Base-by-base conservation (phyloP, 2,329 filamentous ascomycete species). In the Aspergillaceae sp. region DNA sequence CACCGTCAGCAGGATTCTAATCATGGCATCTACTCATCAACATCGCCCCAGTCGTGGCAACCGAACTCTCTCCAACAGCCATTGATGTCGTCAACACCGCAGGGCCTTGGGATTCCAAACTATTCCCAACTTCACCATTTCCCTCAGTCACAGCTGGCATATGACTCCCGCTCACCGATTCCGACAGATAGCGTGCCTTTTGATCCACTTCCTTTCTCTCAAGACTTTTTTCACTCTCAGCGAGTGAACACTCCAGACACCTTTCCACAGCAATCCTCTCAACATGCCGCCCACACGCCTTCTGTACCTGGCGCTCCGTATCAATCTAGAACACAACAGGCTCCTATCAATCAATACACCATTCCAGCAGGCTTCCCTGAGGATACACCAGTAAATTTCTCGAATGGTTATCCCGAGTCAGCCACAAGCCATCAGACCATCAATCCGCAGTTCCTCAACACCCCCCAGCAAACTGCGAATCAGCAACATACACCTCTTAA, bases 391-490 rank as follows among this genome's bases (percentile, higher is more conserved):
- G 60, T 66, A 27, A 56, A 61, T 43, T 61, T 66, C 35, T 48
- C 57, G 4, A 58, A 58, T 42, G 58, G 62, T 28, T 70, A 62
- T 43, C 28, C 56, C 8, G 52, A 57, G 8, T 47, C 50, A 27
- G 48, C 55, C 11, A 48, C 51, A 3, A 51, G 47, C 38, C 61
- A 66, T 45, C 62, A 59, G 30, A 69, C 66, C 4, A 70, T 70
- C 41, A 63, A 70, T 42, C 67, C 67, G 0, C 65, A 66, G 30
- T 69, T 64, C 35, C 57, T 70, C 4, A 62, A 61, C 28, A 48
- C 60, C 6, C 34, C 57, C 4, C 57, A 58, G 32, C 55, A 63
- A 42, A 43, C 53, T 10, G 42, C 53, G 10, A 57, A 46, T 26
- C 61, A 56, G 11, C 45, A 53, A 35, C 57, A 56, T 27, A 29